Percentiles rank a stretch among this genome's conserved stretches.
Evolutionary conservation across 768 basidiomycete genomes (phyloP).

Genomic region (Austroboletus festivus): DNA sequence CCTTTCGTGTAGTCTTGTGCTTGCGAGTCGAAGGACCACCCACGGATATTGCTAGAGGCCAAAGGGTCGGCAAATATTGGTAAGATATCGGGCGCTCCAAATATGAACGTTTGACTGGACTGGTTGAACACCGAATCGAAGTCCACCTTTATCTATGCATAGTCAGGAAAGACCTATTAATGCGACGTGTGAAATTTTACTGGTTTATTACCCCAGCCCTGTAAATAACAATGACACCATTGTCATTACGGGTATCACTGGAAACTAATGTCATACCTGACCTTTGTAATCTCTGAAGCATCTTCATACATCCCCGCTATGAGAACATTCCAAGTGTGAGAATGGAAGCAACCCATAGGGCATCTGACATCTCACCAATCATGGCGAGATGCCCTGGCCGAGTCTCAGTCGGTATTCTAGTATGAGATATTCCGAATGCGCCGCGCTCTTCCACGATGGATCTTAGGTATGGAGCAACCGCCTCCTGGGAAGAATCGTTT

Average conservation of each 20-base stretch:
- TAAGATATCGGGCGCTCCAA: constrained; percentile 85
- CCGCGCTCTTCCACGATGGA: constrained; percentile 64
- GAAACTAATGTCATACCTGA: constrained; percentile 24
- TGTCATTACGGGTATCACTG: constrained; percentile 1
- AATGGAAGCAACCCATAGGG: background rate
- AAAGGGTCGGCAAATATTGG: constrained; percentile 86
- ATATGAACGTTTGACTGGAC: constrained; percentile 73
- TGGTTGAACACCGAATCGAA: constrained; percentile 90
- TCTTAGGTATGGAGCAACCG: constrained; percentile 73
- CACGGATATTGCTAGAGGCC: constrained; percentile 60
- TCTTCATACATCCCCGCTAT: constrained; percentile 90
- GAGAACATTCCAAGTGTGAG: constrained; percentile 1
- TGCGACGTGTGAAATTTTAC: constrained; percentile 32
- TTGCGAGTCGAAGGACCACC: constrained; percentile 74
- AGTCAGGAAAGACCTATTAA: constrained; percentile 1
- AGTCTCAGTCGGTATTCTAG: constrained; percentile 84
- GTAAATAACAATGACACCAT: background rate
- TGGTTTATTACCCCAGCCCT: constrained; percentile 88
- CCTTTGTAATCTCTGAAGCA: constrained; percentile 84
- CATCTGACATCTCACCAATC: constrained; percentile 50
- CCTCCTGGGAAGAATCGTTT: constrained; percentile 47
- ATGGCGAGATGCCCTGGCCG: constrained; percentile 87
- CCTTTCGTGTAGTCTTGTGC: constrained; percentile 89
- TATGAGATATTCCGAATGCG: constrained; percentile 82
- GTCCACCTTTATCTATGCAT: constrained; percentile 43